phyloP scores from a whole-genome alignment of 106 monocot genomes.

The Dendrobium huoshanense region DNA sequence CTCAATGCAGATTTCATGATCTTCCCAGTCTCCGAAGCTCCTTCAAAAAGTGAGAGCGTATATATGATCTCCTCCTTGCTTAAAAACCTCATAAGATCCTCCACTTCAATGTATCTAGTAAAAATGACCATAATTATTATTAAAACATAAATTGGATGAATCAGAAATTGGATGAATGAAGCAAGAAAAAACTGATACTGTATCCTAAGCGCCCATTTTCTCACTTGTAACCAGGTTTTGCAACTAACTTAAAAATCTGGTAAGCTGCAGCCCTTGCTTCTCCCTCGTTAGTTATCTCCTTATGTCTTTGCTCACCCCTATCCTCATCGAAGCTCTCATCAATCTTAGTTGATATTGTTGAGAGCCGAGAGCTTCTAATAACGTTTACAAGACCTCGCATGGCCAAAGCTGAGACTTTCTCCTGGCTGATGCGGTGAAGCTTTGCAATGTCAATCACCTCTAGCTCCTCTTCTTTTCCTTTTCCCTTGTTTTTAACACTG shows the following conservation, averaged over 20 bases:
- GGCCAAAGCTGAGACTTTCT: constrained; percentile 88
- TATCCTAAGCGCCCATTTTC: not conserved
- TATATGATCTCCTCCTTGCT: constrained; percentile 38
- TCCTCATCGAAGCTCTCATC: constrained; percentile 54
- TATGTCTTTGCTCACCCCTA: constrained; percentile 33
- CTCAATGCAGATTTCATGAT: constrained; percentile 47
- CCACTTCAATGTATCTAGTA: constrained; percentile 68
- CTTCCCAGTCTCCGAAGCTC: constrained; percentile 45
- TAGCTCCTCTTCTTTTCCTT: constrained; percentile 28
- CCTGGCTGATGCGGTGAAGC: constrained; percentile 67
- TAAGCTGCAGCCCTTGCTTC: constrained; percentile 78
- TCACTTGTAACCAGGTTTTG: constrained; percentile 69
- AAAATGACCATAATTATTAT: not conserved
- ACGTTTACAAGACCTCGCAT: constrained; percentile 71
- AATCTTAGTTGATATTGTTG: constrained; percentile 67
- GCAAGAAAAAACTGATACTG: not conserved
- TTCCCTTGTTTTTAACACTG: constrained; percentile 34
- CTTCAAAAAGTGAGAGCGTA: constrained; percentile 49
- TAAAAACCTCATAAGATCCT: constrained; percentile 78
- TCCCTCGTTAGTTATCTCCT: constrained; percentile 81
- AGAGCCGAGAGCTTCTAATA: constrained; percentile 53
- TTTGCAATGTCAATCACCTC: constrained; percentile 73
- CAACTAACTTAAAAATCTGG: constrained; percentile 83
- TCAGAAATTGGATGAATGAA: not conserved
- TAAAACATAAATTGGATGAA: not conserved